Evolutionary conservation across 768 basidiomycete species (phyloP).

Genomic region (Naganishia kalamii): DNA sequence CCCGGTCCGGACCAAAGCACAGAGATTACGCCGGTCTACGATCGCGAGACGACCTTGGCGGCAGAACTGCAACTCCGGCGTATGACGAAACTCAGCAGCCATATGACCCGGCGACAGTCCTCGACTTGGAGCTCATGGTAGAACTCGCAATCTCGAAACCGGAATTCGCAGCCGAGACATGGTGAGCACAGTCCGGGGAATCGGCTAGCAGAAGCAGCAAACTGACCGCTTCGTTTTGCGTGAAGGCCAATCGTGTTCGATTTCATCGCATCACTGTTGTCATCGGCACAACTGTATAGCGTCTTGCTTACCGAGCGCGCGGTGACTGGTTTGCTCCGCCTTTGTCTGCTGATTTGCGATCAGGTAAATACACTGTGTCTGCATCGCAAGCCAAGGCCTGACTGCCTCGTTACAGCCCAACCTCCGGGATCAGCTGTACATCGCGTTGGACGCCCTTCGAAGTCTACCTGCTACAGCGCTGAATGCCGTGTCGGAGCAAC

Average conservation of each 20-base stretch:
- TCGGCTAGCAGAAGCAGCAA: neutral
- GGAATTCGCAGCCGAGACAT: constrained; percentile 76
- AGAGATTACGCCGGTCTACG: constrained; percentile 45
- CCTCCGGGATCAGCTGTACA: constrained; percentile 86
- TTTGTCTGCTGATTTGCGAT: constrained; percentile 75
- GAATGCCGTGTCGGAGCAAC: constrained; percentile 80
- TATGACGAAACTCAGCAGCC: constrained; percentile 56
- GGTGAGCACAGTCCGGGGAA: constrained; percentile 55
- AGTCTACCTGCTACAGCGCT: constrained; percentile 70
- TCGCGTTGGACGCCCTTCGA: constrained; percentile 83
- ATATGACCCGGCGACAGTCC: constrained; percentile 92
- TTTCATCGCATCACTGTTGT: constrained; percentile 74
- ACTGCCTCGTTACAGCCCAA: constrained; percentile 53
- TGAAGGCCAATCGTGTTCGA: constrained; percentile 92
- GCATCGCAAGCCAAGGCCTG: neutral
- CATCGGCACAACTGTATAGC: constrained; percentile 72
- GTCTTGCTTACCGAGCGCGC: constrained; percentile 87
- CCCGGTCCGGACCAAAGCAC: constrained; percentile 60
- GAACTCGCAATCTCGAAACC: constrained; percentile 74
- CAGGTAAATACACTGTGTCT: constrained; percentile 53
- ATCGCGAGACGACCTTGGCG: constrained; percentile 27
- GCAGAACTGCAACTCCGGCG: constrained; percentile 27
- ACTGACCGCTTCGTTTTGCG: neutral
- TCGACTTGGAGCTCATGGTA: constrained; percentile 89
- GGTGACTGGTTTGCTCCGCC: constrained; percentile 74